Evolutionary conservation across 352 stramenopile species (phyloP), one percentile per base, ranked within the genome.

Genomic region (Aphanomyces astaci): DNA sequence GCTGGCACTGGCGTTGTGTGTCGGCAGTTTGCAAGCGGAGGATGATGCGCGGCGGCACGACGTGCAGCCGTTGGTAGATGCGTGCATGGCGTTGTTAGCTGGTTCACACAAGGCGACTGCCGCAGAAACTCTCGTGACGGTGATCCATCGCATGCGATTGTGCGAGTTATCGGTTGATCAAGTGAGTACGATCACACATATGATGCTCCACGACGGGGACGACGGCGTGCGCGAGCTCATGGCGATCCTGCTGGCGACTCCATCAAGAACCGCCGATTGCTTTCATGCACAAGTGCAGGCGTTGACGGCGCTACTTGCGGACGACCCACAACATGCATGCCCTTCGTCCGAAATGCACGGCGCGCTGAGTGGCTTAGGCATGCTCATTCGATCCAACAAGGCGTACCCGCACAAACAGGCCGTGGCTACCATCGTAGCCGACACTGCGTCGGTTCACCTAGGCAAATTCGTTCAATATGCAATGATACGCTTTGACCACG

Each of bases 151-250:
- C 1, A 4, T 52, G n/a, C 22, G 24, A 7, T n/a, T 52, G 2
- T 13, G 51, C 3, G 11, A n/a, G 3, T 57, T 62, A 3, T 19
- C 31, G 13, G 39, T 13, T n/a, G 24, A 57, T 7, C 17, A 31
- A 4, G 17, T 46, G 3, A 28, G 43, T n/a, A 24, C 24, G 43
- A 45, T 68, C 5, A 11, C 19, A 31, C 11, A 36, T 19, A 32
- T 40, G 22, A 33, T 68, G 30, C 43, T 68, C 11, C 4, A 27
- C 0, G 62, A 43, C 27, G n/a, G n/a, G n/a, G 33, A 46, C 46
- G 32, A 51, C 11, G 11, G 28, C 17, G 24, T 68, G 5, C 45
- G 62, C 22, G 62, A 68, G n/a, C 62, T 60, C n/a, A 39, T 68
- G 33, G 62, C 62, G 4, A 60, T 68, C n/a, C 22, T 52, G 11